These are phyloP conservation scores for Nicotiana noctiflora DNA, from an alignment of 257 asterid species.

Conservation along the genomic window DNA sequence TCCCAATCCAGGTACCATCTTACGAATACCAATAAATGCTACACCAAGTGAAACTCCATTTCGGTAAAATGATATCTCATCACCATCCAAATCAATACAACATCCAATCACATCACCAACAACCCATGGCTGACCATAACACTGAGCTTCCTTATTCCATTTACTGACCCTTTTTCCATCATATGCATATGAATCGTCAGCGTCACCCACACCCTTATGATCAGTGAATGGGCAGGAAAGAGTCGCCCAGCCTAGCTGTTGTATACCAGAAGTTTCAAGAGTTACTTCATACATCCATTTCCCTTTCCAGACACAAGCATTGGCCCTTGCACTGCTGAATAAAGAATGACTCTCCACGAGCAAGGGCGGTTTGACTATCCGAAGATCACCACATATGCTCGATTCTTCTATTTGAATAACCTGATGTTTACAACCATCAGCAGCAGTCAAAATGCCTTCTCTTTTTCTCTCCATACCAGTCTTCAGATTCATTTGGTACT, in stretches of 20 bases:
- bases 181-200: constrained; percentile 88
- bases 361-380: constrained; percentile 56
- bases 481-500: constrained; percentile 40
- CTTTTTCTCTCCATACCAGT: constrained; percentile 21
- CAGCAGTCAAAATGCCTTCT: constrained; percentile 53
- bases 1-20: constrained; percentile 96
- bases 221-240: constrained; percentile 81
- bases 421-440: constrained; percentile 31
- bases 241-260: constrained; percentile 96
- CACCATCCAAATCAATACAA: constrained; percentile 79
- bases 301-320: constrained; percentile 92
- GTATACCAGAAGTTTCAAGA: constrained; percentile 88
- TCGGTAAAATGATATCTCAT: constrained; percentile 64
- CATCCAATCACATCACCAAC: constrained; percentile 96
- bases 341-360: constrained; percentile 82
- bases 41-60: constrained; percentile 91
- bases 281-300: constrained; percentile 98
- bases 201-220: constrained; percentile 91
- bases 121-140: constrained; percentile 92
- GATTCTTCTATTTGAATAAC: constrained; percentile 66
- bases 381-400: constrained; percentile 78
- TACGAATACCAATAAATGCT: constrained; percentile 78
- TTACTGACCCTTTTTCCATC: constrained; percentile 88
- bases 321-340: constrained; percentile 83
- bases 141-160: constrained; percentile 77